phyloP scores from a whole-genome alignment of 1,139 yeast species.

The Geotrichum siamense region DNA sequence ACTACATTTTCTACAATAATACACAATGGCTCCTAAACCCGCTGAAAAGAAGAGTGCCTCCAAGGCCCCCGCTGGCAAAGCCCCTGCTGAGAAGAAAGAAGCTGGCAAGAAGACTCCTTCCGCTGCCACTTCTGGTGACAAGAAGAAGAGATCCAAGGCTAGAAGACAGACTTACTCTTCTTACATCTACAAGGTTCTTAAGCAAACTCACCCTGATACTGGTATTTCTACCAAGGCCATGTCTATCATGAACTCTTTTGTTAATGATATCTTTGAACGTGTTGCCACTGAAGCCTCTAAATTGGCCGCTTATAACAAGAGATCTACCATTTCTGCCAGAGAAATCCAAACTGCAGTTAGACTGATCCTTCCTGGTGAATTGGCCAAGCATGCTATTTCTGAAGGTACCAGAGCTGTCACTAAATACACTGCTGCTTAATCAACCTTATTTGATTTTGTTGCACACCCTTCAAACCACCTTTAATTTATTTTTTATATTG shows the following conservation, averaged over 20 bases:
- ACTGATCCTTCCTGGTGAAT: constrained; percentile 98
- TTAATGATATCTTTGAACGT: constrained; percentile 59
- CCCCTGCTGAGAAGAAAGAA: constrained; percentile 84
- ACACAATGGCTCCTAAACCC: constrained; percentile 79
- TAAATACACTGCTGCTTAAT: constrained; percentile 75
- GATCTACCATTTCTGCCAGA: constrained; percentile 97
- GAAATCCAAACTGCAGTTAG: constrained; percentile 99
- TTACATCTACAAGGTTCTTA: constrained; percentile 95
- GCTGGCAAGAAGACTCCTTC: constrained; percentile 92
- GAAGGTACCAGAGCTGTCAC: constrained; percentile 99
- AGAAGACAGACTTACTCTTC: constrained; percentile 99
- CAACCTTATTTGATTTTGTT: not conserved
- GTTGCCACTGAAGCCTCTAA: constrained; percentile 96
- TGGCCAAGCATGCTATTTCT: constrained; percentile 98
- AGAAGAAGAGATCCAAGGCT: constrained; percentile 92
- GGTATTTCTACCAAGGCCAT: constrained; percentile 99
- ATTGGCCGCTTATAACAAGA: constrained; percentile 99
- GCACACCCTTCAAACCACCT: not conserved
- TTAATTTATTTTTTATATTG: too few relatives aligned
- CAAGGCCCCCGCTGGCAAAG: constrained; percentile 86
- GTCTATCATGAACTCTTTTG: constrained; percentile 99
- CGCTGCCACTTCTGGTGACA: constrained; percentile 53
- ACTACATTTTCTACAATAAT: constrained; percentile 16
- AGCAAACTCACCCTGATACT: constrained; percentile 99
- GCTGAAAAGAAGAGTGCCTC: constrained; percentile 69